Percentiles rank a stretch among this genome's conserved stretches.
phyloP scores from a whole-genome alignment of 2,329 filamentous ascomycete genomes.

The Dactylonectria estremocensis region DNA sequence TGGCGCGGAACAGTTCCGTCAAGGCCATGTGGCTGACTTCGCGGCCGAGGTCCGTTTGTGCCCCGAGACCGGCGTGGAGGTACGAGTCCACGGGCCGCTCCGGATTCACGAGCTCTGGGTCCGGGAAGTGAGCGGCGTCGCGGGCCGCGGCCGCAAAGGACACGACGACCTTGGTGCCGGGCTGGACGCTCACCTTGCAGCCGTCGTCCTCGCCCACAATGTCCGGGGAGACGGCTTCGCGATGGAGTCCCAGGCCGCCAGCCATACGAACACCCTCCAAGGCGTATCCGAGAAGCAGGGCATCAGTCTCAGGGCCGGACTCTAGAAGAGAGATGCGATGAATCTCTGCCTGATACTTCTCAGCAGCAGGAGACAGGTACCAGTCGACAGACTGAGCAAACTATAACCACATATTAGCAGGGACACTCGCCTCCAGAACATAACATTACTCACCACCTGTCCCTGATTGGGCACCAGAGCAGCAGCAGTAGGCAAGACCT shows the following conservation, averaged over 20 bases:
- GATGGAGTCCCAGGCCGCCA: conserved; percentile 73
- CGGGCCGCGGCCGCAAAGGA: conserved; percentile 71
- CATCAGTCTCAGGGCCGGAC: conserved; percentile 71
- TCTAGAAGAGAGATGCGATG: conserved; percentile 71
- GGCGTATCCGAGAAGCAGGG: conserved; percentile 77
- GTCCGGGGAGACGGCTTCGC: conserved; percentile 64
- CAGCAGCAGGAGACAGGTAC: conserved; percentile 74
- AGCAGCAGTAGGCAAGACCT: conserved; percentile 77
- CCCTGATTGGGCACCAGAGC: conserved; percentile 80
- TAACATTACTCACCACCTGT: conserved; percentile 70
- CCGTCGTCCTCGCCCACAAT: conserved; percentile 68
- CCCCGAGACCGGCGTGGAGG: conserved; percentile 74
- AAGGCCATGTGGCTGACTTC: conserved; percentile 74
- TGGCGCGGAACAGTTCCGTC: conserved; percentile 76
- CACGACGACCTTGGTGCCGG: conserved; percentile 74
- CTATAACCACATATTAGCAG: conserved; percentile 53
- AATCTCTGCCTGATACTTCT: conserved; percentile 71
- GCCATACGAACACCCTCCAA: conserved; percentile 81
- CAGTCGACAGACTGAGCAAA: conserved; percentile 83
- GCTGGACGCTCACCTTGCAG: conserved; percentile 64
- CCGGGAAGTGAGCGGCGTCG: conserved; percentile 72
- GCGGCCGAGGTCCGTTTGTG: conserved; percentile 74
- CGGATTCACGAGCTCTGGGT: conserved; percentile 73
- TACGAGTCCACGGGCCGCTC: conserved; percentile 76
- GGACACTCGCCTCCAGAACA: background rate